Evolutionary conservation across 2,329 filamentous ascomycete species (phyloP).

Genomic region (Calonectria multiphialidica): DNA sequence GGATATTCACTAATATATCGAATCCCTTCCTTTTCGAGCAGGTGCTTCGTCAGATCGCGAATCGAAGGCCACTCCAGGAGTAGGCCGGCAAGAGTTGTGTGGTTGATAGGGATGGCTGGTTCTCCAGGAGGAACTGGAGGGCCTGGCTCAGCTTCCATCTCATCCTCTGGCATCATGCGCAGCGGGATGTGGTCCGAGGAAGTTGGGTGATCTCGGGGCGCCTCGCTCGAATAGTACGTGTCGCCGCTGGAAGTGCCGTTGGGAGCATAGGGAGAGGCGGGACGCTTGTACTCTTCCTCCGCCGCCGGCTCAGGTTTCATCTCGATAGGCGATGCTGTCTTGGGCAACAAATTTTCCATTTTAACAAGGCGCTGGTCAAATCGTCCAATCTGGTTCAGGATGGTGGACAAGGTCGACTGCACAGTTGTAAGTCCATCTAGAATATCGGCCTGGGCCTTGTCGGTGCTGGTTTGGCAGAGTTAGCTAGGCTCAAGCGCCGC

Average conservation of each 20-base stretch:
- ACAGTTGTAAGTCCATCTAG: slow-evolving; percentile 64
- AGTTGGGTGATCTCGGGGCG: slow-evolving; percentile 43
- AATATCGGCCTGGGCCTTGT: slow-evolving; percentile 72
- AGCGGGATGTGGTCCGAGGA: slow-evolving; percentile 40
- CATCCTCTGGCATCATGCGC: slow-evolving; percentile 56
- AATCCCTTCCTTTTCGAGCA: slow-evolving; percentile 62
- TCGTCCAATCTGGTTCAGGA: slow-evolving; percentile 52
- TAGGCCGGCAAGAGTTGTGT: slow-evolving; percentile 90
- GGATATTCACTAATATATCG: slow-evolving; percentile 77
- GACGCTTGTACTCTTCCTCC: slow-evolving; percentile 46
- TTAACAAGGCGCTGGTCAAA: slow-evolving; percentile 54
- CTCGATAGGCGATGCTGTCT: slow-evolving; percentile 29
- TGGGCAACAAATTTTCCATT: slow-evolving; percentile 47
- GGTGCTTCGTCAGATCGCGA: slow-evolving; percentile 68
- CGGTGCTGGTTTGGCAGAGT: slow-evolving; percentile 56
- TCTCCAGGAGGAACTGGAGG: slow-evolving; percentile 68
- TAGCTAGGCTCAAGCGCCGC: slow-evolving; percentile 6
- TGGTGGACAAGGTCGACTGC: slow-evolving; percentile 50
- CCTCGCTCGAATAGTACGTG: slow-evolving; percentile 36
- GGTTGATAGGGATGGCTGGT: slow-evolving; percentile 83
- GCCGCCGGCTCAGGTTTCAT: slow-evolving; percentile 45
- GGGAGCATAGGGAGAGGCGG: slow-evolving; percentile 35
- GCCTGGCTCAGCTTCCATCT: slow-evolving; percentile 64
- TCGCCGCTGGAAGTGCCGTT: slow-evolving; percentile 37
- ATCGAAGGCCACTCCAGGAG: slow-evolving; percentile 81